phyloP scores from a whole-genome alignment of 768 basidiomycete species.

The Serendipita sp. region DNA sequence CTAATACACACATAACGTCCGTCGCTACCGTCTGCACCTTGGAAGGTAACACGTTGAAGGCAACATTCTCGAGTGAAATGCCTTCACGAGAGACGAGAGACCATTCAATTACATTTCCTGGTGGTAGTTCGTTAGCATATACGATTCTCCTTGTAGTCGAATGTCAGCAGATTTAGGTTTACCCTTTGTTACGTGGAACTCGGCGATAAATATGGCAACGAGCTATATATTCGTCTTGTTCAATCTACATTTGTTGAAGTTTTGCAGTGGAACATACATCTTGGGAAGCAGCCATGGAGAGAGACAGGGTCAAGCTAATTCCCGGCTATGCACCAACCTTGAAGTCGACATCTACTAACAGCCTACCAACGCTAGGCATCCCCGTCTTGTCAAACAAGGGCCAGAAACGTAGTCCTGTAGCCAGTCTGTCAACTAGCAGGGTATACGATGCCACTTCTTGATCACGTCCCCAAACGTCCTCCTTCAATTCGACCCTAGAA shows the following conservation, averaged over 20 bases:
- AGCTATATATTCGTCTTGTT: neutral
- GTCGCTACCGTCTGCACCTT: conserved; percentile 65
- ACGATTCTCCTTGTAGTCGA: neutral
- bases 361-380: conserved; percentile 21
- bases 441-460: conserved; percentile 16
- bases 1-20: conserved; percentile 50
- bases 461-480: conserved; percentile 9
- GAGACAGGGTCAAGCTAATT: conserved; percentile 1
- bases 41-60: conserved; percentile 69
- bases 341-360: conserved; percentile 18
- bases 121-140: neutral
- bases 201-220: conserved; percentile 4
- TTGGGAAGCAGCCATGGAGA: neutral
- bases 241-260: neutral
- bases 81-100: conserved; percentile 25
- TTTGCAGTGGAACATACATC: neutral
- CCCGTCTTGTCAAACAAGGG: conserved; percentile 35
- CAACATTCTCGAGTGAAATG: conserved; percentile 48
- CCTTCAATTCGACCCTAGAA: neutral
- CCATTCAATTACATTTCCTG: conserved; percentile 71
- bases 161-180: neutral
- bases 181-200: neutral
- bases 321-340: neutral
- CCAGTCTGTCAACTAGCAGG: conserved; percentile 29
- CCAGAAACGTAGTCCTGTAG: conserved; percentile 32